Evolutionary conservation across 2,329 filamentous ascomycete species (phyloP).

Genomic region (Colletotrichum sp.): DNA sequence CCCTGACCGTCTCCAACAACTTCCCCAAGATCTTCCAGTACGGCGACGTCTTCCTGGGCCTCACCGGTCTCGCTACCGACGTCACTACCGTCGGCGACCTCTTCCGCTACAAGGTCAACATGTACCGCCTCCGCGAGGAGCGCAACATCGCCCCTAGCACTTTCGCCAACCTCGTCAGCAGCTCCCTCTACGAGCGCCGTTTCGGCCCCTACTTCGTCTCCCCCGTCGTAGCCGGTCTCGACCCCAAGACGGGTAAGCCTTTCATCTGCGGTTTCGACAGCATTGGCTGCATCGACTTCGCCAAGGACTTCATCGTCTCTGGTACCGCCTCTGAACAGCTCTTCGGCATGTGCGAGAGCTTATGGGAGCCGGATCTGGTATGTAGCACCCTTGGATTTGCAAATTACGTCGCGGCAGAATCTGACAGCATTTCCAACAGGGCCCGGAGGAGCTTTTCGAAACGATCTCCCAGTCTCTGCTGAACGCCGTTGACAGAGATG

Average conservation of each 20-base stretch:
- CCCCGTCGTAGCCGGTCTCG: conserved; percentile 92
- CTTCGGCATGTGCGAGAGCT: conserved; percentile 96
- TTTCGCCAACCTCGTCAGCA: conserved; percentile 94
- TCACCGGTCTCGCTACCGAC: conserved; percentile 96
- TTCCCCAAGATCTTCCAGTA: conserved; percentile 99
- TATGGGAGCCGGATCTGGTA: conserved; percentile 98
- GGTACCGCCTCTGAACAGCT: conserved; percentile 97
- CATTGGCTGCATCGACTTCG: conserved; percentile 99
- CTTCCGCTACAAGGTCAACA: conserved; percentile 99
- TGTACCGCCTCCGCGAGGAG: conserved; percentile 99
- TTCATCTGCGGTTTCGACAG: conserved; percentile 99
- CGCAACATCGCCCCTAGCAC: conserved; percentile 93
- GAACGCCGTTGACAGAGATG: conserved; percentile 96
- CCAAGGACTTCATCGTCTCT: conserved; percentile 98
- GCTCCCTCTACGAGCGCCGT: conserved; percentile 89
- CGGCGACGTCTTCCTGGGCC: conserved; percentile 92
- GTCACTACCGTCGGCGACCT: conserved; percentile 94
- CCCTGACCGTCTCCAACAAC: conserved; percentile 98
- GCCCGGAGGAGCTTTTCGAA: conserved; percentile 94
- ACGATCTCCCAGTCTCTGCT: conserved; percentile 95
- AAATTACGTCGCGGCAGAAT: too few species aligned
- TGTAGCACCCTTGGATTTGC: conserved; percentile 32
- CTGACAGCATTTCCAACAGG: conserved; percentile 52
- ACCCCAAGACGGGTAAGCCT: conserved; percentile 90
- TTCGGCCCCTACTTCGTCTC: conserved; percentile 98